Conservation (phyloP, 805 yeast genomes). For the Kodamaea hsintzibuensis region DNA sequence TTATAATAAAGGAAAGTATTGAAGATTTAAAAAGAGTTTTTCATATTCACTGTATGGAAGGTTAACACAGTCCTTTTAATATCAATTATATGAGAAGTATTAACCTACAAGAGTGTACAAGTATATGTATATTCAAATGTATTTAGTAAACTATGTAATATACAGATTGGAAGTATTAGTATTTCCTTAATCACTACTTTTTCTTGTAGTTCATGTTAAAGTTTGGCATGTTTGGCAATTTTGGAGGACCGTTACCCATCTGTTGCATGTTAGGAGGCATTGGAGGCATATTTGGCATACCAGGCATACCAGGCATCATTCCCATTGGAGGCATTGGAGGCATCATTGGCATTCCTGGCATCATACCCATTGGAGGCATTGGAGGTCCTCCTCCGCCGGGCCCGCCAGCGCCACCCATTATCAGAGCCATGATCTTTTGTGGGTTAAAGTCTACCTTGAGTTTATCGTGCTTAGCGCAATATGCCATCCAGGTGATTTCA, state of each 20-base stretch:
- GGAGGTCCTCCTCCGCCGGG: constrained; percentile 18
- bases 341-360: constrained; percentile 21
- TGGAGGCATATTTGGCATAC: constrained; percentile 20
- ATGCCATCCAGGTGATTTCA: constrained; percentile 94
- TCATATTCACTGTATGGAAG: too few species aligned
- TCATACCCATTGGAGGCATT: constrained; percentile 16
- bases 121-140: background rate
- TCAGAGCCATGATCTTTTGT: constrained; percentile 69
- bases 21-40: too few species aligned
- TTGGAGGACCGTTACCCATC: constrained; percentile 16
- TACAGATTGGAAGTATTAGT: background rate
- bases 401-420: constrained; percentile 42
- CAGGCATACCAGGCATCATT: constrained; percentile 21
- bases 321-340: constrained; percentile 24
- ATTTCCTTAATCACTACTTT: background rate
- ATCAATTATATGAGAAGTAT: too few species aligned
- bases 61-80: too few species aligned
- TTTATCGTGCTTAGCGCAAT: constrained; percentile 84
- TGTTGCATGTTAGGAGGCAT: constrained; percentile 26
- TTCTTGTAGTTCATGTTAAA: constrained; percentile 15
- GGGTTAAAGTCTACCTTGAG: constrained; percentile 79
- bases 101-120: too few species aligned
- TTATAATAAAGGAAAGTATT: background rate
- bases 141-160: background rate
- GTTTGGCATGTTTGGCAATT: constrained; percentile 30